Evolutionary conservation across 2,329 filamentous ascomycete genomes (phyloP), one percentile per base, ranked within the genome.

Genomic region (Fusarium ambrosium): DNA sequence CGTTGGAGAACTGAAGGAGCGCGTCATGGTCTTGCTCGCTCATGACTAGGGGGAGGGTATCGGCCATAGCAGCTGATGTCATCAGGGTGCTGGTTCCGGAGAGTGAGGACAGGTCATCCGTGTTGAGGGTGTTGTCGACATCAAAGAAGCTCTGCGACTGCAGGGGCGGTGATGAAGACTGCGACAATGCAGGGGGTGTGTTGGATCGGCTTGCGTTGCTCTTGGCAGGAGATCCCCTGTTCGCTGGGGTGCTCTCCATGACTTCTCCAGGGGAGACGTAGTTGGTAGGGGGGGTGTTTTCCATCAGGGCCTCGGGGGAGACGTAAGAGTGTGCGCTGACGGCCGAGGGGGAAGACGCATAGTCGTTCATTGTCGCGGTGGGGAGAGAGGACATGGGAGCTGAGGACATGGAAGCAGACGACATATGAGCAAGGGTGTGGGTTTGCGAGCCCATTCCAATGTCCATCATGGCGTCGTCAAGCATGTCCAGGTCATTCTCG

Each of bases 141-240:
- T 88, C 84, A 74, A 88, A 89, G 79, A 85, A 88, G 53, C 82
- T 32, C 48, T 55, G 48, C 11, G 48, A 84, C n/a, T 79, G 77
- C 7, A 86, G 82, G 32, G 87, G 87, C 5, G 89, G 89, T 27
- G 90, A 91, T 16, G 89, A 89, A 24, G 89, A 89, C 69, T 89
- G 87, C n/a, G 89, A 91, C 34, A 92, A 86, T 70, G 89, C 89
- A 1, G 90, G 90, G 6, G 89, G 89, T 4, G 89, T 89, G 80
- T 88, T 89, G 80, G 87, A 89, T 66, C 87, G 86, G 80, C 88
- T 89, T 20, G 81, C 80, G 5, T 82, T 80, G 78, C 87, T 89
- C 81, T 87, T 89, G 39, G 86, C 83, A 2, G 89, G 88, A 11
- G 88, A 88, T 9, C 77, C 78, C 2, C 86, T 82, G 56, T 85